Evolutionary conservation across 2,329 filamentous ascomycete genomes (phyloP).

Genomic region (Penicillium capsulatum): DNA sequence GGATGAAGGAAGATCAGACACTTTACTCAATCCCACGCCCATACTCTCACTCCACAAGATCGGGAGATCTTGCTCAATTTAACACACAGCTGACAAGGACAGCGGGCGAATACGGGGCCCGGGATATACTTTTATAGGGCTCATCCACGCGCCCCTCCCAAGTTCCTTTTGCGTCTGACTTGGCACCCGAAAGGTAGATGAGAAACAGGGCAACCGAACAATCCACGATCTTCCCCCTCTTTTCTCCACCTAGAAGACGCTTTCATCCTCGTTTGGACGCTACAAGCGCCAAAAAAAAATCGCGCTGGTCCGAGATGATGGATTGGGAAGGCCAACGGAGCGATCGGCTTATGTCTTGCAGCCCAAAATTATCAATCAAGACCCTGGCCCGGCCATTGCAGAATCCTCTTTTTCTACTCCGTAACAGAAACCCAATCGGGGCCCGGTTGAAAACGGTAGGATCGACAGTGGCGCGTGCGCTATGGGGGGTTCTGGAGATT

Average conservation of each 20-base stretch:
- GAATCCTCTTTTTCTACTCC: too few species aligned
- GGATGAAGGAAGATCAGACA: constrained; percentile 1
- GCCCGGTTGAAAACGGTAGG: constrained; percentile 5
- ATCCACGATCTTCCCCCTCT: background rate
- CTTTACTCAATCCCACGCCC: constrained; percentile 3
- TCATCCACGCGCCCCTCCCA: constrained; percentile 2
- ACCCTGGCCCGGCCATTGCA: too few species aligned
- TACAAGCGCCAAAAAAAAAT: constrained; percentile 7
- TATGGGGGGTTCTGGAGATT: too few species aligned
- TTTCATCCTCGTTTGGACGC: background rate
- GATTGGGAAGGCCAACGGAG: background rate
- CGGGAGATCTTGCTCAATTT: too few species aligned
- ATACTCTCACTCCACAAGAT: background rate
- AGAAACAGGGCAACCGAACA: constrained; percentile 4
- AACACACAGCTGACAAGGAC: too few species aligned
- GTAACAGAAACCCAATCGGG: too few species aligned
- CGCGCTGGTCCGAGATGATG: background rate
- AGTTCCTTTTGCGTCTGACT: constrained; percentile 9
- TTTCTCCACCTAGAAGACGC: constrained; percentile 4
- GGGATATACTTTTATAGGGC: background rate
- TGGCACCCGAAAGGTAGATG: constrained; percentile 10
- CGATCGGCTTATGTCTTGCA: background rate
- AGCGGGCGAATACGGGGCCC: background rate
- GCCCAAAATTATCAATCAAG: background rate
- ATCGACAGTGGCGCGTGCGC: background rate